Conservation (phyloP, 129 eudicot species). For the Flaveria sonorensis region DNA sequence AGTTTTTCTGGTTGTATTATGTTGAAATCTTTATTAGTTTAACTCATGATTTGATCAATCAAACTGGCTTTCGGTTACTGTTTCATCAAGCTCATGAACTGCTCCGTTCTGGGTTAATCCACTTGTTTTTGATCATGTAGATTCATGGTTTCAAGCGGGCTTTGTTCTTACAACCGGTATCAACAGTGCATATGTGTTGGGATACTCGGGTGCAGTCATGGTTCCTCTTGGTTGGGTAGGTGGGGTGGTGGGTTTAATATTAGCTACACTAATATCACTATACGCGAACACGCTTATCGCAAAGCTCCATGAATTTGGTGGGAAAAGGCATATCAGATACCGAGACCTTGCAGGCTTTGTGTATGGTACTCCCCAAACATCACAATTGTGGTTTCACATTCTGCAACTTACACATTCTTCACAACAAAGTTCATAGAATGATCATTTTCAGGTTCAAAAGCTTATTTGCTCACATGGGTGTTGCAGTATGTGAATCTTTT, state of each 20-base stretch:
- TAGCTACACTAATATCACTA: slow-evolving; percentile 66
- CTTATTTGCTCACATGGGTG: slow-evolving; percentile 81
- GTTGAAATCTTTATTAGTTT: too few relatives aligned
- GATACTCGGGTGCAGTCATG: slow-evolving; percentile 84
- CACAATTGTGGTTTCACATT: background rate
- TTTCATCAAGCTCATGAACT: background rate
- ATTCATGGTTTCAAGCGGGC: slow-evolving; percentile 97
- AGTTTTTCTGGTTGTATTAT: background rate
- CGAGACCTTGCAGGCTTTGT: slow-evolving; percentile 92
- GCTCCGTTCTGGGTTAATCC: background rate
- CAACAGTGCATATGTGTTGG: slow-evolving; percentile 91
- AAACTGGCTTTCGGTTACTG: background rate
- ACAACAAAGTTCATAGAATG: slow-evolving; percentile 3
- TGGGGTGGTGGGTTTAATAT: slow-evolving; percentile 73
- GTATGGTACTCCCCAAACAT: slow-evolving; percentile 47
- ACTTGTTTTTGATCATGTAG: slow-evolving; percentile 43
- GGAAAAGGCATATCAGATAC: slow-evolving; percentile 91
- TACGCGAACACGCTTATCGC: slow-evolving; percentile 82
- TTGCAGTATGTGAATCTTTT: slow-evolving; percentile 86
- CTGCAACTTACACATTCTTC: slow-evolving; percentile 8
- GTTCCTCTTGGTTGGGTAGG: slow-evolving; percentile 94
- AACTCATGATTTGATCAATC: background rate
- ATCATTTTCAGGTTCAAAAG: slow-evolving; percentile 59
- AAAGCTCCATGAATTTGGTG: slow-evolving; percentile 85
- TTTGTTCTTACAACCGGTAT: slow-evolving; percentile 92